phyloP scores from a whole-genome alignment of 1,284 basidiomycete species.

The Pyrrhoderma noxium region DNA sequence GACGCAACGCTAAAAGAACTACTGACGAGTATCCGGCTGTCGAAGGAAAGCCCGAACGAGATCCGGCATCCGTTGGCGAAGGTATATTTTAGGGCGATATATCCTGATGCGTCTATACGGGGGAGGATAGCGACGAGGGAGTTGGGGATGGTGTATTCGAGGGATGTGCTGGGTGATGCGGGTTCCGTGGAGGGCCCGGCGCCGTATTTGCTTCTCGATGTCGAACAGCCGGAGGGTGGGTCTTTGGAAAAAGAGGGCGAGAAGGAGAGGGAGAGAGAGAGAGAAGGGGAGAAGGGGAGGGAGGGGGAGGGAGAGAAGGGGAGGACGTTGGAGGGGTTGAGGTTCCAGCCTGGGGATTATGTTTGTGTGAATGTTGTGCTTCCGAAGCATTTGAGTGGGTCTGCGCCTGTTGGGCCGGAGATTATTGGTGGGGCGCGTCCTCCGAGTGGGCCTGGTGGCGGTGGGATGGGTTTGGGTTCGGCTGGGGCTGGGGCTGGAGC shows the following conservation, averaged over 20 bases:
- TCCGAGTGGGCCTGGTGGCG: too few relatives aligned
- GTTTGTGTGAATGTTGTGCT: slow-evolving; percentile 62
- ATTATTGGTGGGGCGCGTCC: too few relatives aligned
- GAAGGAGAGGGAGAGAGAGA: slow-evolving; percentile 23
- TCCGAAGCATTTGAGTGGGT: slow-evolving; percentile 46
- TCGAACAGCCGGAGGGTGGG: slow-evolving; percentile 24
- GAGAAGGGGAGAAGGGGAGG: slow-evolving; percentile 40
- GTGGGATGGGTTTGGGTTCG: too few relatives aligned
- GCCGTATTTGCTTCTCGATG: slow-evolving; percentile 50
- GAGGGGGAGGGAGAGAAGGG: slow-evolving; percentile 38
- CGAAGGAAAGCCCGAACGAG: slow-evolving; percentile 48
- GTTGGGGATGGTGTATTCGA: slow-evolving; percentile 68
- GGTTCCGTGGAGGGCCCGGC: slow-evolving; percentile 50
- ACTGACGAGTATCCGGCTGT: slow-evolving; percentile 62
- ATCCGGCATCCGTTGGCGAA: slow-evolving; percentile 71
- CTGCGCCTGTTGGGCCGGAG: too few relatives aligned
- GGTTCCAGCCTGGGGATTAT: slow-evolving; percentile 73
- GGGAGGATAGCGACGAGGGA: slow-evolving; percentile 68
- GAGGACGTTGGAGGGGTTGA: slow-evolving; percentile 64
- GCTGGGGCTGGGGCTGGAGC: slow-evolving; percentile 25
- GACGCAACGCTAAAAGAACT: slow-evolving; percentile 73
- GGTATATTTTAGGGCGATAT: slow-evolving; percentile 70
- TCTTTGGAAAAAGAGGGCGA: slow-evolving; percentile 16
- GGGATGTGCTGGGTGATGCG: slow-evolving; percentile 72
- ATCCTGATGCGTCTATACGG: slow-evolving; percentile 60